Evolutionary conservation across 2,329 filamentous ascomycete genomes (phyloP), one percentile per base, ranked within the genome.

Genomic region (Clarireedia paspali): DNA sequence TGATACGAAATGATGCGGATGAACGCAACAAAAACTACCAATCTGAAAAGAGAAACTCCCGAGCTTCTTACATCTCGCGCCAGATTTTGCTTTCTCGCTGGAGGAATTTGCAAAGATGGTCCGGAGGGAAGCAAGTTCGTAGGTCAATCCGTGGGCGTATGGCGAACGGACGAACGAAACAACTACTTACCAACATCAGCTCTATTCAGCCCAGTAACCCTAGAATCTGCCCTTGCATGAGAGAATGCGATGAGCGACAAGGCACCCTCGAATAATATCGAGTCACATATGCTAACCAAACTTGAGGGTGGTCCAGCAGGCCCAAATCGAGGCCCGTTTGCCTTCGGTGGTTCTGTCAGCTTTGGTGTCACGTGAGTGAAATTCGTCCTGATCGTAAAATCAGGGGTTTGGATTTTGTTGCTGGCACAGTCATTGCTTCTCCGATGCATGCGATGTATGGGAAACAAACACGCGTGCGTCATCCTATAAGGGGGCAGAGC

Each of bases 271-370:
- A 42, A n/a, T 34, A 20, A n/a, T 12, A 42, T 42, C 39, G 39
- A 42, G 17, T 46, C 20, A 23, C 14, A 7, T 10, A 10, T 34
- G 20, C 26, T 24, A 50, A 36, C 47, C 23, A 46, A 24, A 46
- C 42, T 12, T 34, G 4, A 12, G 30, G 12, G 30, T 4, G 30
- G 30, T 10, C 42, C 38, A 50, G 46, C 46, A 44, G 53, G 46
- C 53, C 53, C 53, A 50, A 55, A 55, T 27, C 9, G 47, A 55
- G 53, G 53, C 53, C 53, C 47, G 53, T 38, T 36, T 55, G 53
- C 46, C 53, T 55, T 14, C 24, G 3, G 36, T 23, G 39, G 10
- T 9, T 26, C n/a, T 9, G 52, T 55, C 52, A 50, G 53, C 38
- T 50, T 15, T 3, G 14, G 6, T 2, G 12, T 55, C 53, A 55